Conservation (phyloP, 352 stramenopile species). For the Pythium monospermum region DNA sequence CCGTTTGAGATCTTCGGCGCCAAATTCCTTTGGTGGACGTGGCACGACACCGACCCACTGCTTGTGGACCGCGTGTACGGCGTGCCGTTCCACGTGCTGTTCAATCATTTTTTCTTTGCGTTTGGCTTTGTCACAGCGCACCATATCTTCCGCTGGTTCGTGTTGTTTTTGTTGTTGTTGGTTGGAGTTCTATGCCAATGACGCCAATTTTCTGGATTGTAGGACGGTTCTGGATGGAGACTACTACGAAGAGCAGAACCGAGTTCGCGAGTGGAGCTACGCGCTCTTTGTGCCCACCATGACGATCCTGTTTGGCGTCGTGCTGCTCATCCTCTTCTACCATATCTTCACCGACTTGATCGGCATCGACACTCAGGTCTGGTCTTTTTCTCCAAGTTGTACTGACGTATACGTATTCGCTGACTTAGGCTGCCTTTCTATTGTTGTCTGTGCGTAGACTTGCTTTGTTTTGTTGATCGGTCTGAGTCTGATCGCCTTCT, state of each 20-base stretch:
- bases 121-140: conserved; percentile 46
- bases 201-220: too few relatives aligned
- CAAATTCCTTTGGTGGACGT: conserved; percentile 86
- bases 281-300: conserved; percentile 50
- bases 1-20: conserved; percentile 71
- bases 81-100: conserved; percentile 58
- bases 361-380: conserved; percentile 43
- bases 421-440: too few relatives aligned
- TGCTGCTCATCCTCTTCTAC: conserved; percentile 66
- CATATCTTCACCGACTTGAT: conserved; percentile 52
- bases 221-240: conserved; percentile 50
- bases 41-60: conserved; percentile 75
- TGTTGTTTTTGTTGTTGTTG: too few relatives aligned
- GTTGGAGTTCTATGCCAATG: too few relatives aligned
- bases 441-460: conserved; percentile 37
- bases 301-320: conserved; percentile 37
- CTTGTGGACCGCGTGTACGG: conserved; percentile 54
- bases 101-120: conserved; percentile 63
- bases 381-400: background rate
- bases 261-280: conserved; percentile 64
- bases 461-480: conserved; percentile 44
- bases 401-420: background rate
- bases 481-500: conserved; percentile 50
- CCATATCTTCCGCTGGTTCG: conserved; percentile 53
- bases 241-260: conserved; percentile 61